Base-by-base conservation (phyloP, 2,329 filamentous ascomycete genomes). In the Pseudogymnoascus destructans region DNA sequence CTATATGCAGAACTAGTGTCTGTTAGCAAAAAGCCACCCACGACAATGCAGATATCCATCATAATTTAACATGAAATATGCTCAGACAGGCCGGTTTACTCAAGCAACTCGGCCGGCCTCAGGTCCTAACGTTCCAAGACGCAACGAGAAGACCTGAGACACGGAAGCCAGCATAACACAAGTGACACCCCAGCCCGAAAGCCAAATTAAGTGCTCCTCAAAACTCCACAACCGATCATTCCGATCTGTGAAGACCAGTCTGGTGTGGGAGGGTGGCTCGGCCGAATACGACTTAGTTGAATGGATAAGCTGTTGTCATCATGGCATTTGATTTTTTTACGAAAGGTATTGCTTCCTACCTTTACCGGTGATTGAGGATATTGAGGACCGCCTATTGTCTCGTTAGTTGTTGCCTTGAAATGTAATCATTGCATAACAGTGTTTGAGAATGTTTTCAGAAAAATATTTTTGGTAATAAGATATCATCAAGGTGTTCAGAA, bases 141-240 rank as follows among this genome's bases (percentile, higher is more conserved):
- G 83, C 73, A 74, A 72, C 73, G 73, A 67, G 72, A 66, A 69
- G 67, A 62, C 65, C 66, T 67, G 70, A 71, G 69, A 74, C 80
- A 75, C 82, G 74, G 73, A 77, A 85, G 78, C 78, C 76, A 75
- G 75, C 65, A 82, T 83, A n/a, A 82, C 73, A 70, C 71, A 70
- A 64, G 61, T 59, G 67, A 64, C 61, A 58, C 49, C 21, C 15
- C 52, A 63, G 58, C 63, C 56, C 59, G 57, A 64, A 62, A 63
- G 60, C 64, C 64, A 68, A 30, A 30, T 30, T 30, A 52, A 63
- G 69, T 63, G 63, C 63, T 65, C 67, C 35, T 56, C 35, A 15
- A 70, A 81, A 86, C 85, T 87, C 81, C 84, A 88, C 85, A 84
- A 87, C 85, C 78, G 70, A 72, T 88, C 85, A 77, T 88, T 72